Evolutionary conservation across 192 early-diverging fungal species (phyloP), one percentile per base, ranked within the genome.

Genomic region (Linnemannia schmuckeri): DNA sequence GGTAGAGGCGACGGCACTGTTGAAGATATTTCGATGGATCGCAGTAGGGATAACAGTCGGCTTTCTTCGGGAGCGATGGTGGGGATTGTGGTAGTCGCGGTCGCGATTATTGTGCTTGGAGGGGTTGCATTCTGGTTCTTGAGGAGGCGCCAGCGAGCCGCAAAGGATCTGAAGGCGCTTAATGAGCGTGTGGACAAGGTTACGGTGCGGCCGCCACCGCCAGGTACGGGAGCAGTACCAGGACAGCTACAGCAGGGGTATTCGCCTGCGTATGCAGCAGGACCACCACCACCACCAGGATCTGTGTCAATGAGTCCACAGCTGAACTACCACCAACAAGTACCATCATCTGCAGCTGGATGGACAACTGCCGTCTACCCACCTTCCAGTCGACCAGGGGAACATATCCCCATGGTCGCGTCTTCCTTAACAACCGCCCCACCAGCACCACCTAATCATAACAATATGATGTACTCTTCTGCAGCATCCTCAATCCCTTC

Each of bases 171-270:
- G 5, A 30, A 72, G 37, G 37, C 40, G 40, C 40, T 15, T 0
- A 1, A 37, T 49, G 72, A 47, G 47, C n/a, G 72, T 20, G n/a
- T 49, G 27, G 42, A 33, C 20, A 70, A 52, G 30, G 33, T 66
- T 66, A 66, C 54, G 1, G 78, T 41, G 3, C 42, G 41, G n/a
- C 33, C 78, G 27, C 33, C 77, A 49, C 66, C 68, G 49, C 68
- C 68, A 8, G 10, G 12, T 18, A 0, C 44, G 18, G 77, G 40
- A 78, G 27, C 1, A 44, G 35, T 41, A 61, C 74, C 47, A 66
- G 42, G 61, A 66, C 61, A 66, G 18, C 55, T n/a, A n/a, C 55
- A 57, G 61, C 61, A 66, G 3, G 3, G 0, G n/a, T 66, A 66
- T 66, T 33, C 30, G 13, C 30, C 61, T 12, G 12, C 27, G 27